Conservation (phyloP, 345 rosid species). For the Gossypium longicalyx region DNA sequence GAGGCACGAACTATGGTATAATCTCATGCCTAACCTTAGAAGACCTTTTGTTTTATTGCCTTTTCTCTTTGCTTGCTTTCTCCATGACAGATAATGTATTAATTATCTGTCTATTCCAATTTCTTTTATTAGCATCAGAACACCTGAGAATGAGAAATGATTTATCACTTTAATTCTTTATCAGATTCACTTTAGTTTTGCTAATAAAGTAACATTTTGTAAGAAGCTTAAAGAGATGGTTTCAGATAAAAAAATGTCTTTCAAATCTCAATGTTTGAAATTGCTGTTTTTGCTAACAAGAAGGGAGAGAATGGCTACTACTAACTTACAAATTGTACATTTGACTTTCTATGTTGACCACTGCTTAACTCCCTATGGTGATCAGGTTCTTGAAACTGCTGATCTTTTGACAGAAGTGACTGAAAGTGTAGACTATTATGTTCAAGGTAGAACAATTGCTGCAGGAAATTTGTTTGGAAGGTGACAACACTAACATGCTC, state of each 20-base stretch:
- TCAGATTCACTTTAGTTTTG: not conserved
- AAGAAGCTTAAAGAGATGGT: not conserved
- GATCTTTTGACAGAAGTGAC: constrained; percentile 97
- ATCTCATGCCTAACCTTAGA: constrained; percentile 12
- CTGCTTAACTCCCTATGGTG: constrained; percentile 6
- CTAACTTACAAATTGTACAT: not conserved
- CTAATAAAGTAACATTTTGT: not conserved
- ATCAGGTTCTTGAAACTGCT: constrained; percentile 93
- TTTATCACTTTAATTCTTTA: not conserved
- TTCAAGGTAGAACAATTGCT: constrained; percentile 93
- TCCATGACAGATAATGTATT: not conserved
- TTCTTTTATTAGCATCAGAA: constrained; percentile 3
- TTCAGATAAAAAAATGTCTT: not conserved
- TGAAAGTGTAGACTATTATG: constrained; percentile 96
- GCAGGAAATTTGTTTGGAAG: constrained; percentile 98
- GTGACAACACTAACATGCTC: constrained; percentile 27
- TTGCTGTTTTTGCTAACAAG: not conserved
- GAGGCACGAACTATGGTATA: constrained; percentile 92
- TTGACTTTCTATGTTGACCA: not conserved
- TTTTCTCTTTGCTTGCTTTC: not conserved
- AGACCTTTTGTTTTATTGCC: not conserved
- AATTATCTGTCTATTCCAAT: not conserved
- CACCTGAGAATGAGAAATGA: not conserved
- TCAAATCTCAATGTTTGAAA: not conserved
- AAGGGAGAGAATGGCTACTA: not conserved